phyloP scores from a whole-genome alignment of 805 yeast species.

The Candida methanosorbosa region DNA sequence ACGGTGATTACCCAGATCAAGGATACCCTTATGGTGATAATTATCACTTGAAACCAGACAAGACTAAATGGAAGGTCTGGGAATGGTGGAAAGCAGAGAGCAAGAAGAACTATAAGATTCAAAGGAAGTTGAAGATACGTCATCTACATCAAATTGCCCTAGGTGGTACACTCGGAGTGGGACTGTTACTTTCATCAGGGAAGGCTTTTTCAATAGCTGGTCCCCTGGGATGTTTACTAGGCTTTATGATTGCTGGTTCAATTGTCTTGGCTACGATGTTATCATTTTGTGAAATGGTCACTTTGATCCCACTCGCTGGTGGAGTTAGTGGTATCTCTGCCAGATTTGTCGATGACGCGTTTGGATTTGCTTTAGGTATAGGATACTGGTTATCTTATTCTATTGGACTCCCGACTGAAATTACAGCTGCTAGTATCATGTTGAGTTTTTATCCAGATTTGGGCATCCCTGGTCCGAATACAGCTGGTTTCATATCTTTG shows the following conservation, averaged over 20 bases:
- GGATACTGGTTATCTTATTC: constrained; percentile 67
- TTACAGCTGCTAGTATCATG: constrained; percentile 74
- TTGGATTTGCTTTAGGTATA: constrained; percentile 69
- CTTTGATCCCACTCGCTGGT: constrained; percentile 69
- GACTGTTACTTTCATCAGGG: constrained; percentile 60
- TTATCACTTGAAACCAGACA: neutral
- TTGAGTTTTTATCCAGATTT: constrained; percentile 56
- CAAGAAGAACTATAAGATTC: constrained; percentile 26
- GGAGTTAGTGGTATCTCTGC: constrained; percentile 72
- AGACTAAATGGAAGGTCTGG: constrained; percentile 4
- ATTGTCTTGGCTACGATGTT: constrained; percentile 62
- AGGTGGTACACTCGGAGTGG: constrained; percentile 77
- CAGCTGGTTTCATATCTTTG: constrained; percentile 64
- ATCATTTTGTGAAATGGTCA: constrained; percentile 76
- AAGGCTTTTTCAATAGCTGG: constrained; percentile 69
- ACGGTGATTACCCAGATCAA: neutral
- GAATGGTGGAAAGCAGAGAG: constrained; percentile 6
- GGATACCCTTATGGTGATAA: neutral
- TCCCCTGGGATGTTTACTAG: constrained; percentile 66
- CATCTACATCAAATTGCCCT: constrained; percentile 74
- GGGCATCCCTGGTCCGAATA: constrained; percentile 39
- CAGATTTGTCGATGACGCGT: constrained; percentile 68
- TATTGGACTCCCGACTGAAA: constrained; percentile 68
- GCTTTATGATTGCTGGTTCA: constrained; percentile 55
- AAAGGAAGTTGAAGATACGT: constrained; percentile 51